Percentiles rank a stretch among this genome's conserved stretches.
Conservation (phyloP, 768 basidiomycete species). For the Butyriboletus loyo region DNA sequence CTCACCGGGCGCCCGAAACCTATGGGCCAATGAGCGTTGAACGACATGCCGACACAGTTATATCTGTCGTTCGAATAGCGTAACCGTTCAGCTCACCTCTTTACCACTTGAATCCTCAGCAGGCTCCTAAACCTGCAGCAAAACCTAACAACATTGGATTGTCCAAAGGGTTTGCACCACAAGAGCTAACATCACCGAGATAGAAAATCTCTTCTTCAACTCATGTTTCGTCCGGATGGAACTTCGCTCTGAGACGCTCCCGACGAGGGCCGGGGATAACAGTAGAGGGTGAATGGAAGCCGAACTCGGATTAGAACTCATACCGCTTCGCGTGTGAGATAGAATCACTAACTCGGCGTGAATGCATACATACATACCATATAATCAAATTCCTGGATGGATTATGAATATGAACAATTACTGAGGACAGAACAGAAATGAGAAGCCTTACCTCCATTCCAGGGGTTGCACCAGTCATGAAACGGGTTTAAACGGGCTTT, state of each 20-base stretch:
- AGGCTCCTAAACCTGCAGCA: neutral
- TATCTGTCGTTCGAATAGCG: no score
- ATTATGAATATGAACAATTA: neutral
- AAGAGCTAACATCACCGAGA: neutral
- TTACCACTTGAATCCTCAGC: neutral
- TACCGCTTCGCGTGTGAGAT: conserved; percentile 13
- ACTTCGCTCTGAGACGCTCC: conserved; percentile 26
- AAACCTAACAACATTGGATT: neutral
- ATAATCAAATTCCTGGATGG: conserved; percentile 19
- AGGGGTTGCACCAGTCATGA: conserved; percentile 9
- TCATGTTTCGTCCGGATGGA: conserved; percentile 18
- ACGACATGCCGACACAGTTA: neutral
- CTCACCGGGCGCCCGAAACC: neutral
- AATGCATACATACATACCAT: conserved; percentile 24
- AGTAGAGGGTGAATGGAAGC: conserved; percentile 14
- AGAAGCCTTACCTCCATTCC: conserved; percentile 20
- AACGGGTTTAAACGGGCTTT: conserved; percentile 29
- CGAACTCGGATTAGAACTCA: conserved; percentile 24
- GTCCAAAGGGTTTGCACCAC: neutral
- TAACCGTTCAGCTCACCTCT: neutral
- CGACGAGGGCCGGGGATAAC: conserved; percentile 29
- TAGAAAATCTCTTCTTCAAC: conserved; percentile 17
- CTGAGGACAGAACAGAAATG: no score
- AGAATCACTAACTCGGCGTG: neutral
- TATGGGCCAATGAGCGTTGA: neutral